These are phyloP conservation scores for Hypoxylon sp. DNA, from an alignment of 2,329 filamentous ascomycete species.

Conservation along the genomic window DNA sequence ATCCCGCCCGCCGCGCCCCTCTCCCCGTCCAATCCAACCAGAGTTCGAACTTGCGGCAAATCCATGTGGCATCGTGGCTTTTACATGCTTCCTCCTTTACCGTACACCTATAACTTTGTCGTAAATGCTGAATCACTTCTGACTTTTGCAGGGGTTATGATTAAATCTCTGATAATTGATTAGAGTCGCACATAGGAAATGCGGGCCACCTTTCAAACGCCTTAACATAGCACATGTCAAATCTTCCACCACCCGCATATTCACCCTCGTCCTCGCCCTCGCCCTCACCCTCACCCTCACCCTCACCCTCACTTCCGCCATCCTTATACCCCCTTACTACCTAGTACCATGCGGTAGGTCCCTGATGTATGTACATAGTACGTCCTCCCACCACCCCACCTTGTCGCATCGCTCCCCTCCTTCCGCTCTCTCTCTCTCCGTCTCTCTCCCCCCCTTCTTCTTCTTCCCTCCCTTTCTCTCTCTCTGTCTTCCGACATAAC, in stretches of 20 bases:
- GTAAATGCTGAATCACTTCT: conserved; percentile 30
- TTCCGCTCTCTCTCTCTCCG: conserved; percentile 5
- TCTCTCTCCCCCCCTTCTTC: conserved; percentile 12
- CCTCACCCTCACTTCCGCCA: not conserved
- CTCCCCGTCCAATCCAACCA: not conserved
- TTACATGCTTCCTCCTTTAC: conserved; percentile 15
- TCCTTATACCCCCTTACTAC: conserved; percentile 3
- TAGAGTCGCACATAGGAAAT: conserved; percentile 42
- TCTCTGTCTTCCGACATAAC: conserved; percentile 25
- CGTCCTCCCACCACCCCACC: not conserved
- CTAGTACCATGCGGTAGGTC: conserved; percentile 4
- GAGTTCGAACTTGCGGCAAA: conserved; percentile 32
- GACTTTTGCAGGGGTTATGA: conserved; percentile 29
- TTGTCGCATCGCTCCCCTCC: conserved; percentile 7
- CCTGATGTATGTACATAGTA: not conserved
- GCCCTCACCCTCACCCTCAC: not conserved
- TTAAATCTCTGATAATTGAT: conserved; percentile 45
- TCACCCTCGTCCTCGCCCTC: conserved; percentile 10
- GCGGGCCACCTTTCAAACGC: conserved; percentile 20
- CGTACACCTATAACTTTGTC: conserved; percentile 3
- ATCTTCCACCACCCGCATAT: conserved; percentile 13
- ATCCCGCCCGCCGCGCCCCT: not conserved
- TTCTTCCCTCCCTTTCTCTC: not conserved
- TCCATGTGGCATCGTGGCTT: conserved; percentile 45
- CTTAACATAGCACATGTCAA: conserved; percentile 39